A percentile compares a stretch with the other conserved stretches of the same genome.
Evolutionary conservation across 257 asterid genomes (phyloP).

Genomic region (Rehmannia glutinosa): DNA sequence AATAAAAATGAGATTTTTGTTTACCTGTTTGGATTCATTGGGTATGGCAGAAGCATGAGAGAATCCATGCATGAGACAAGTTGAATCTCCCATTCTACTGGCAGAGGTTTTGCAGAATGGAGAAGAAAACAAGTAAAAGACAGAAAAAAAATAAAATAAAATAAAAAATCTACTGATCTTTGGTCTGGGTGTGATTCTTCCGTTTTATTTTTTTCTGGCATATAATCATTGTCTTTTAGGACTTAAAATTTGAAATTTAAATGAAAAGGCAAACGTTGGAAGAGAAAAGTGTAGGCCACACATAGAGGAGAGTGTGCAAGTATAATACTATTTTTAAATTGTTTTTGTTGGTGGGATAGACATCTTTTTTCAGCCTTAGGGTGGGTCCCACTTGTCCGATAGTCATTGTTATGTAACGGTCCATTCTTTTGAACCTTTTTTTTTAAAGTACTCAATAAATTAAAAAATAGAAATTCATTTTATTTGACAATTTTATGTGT

Average conservation of each 20-base stretch:
- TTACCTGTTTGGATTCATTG: constrained; percentile 68
- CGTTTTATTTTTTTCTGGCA: constrained; percentile 12
- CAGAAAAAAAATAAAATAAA: constrained; percentile 3
- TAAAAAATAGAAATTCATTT: too few species aligned
- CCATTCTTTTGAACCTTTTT: constrained; percentile 15
- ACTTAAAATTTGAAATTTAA: constrained; percentile 66
- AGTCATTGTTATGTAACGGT: constrained; percentile 21
- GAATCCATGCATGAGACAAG: constrained; percentile 74
- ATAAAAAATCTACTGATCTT: not conserved
- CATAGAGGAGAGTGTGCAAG: not conserved
- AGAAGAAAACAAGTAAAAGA: constrained; percentile 3
- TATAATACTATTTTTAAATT: not conserved
- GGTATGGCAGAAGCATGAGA: constrained; percentile 68
- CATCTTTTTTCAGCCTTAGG: not conserved
- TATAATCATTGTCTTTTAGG: constrained; percentile 12
- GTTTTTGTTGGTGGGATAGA: not conserved
- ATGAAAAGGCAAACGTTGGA: constrained; percentile 46
- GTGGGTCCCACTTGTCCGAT: constrained; percentile 20
- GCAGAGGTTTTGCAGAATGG: not conserved
- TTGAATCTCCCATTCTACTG: constrained; percentile 60
- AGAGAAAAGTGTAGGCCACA: constrained; percentile 21
- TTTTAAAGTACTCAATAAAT: too few species aligned
- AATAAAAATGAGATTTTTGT: too few species aligned
- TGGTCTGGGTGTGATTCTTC: constrained; percentile 8
- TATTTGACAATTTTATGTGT: too few species aligned